A percentile compares a stretch with the other conserved stretches of the same genome.
Conservation (phyloP, 2,329 filamentous ascomycete genomes). For the Sordariomycetes sp. region DNA sequence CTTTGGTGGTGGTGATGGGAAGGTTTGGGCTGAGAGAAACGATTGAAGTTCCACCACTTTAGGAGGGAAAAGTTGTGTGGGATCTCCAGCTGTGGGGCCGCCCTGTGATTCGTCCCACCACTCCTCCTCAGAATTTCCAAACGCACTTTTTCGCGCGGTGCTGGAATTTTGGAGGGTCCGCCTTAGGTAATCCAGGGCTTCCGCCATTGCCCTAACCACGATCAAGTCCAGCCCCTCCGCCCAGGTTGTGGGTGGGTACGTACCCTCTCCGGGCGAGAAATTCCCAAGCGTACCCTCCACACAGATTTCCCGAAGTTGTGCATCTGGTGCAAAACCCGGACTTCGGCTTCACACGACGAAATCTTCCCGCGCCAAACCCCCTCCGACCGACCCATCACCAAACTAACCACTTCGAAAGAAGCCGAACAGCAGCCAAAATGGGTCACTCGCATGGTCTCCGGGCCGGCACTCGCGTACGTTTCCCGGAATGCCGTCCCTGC, state of each 20-base stretch:
- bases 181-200: slow-evolving; percentile 3
- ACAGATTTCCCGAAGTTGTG: not conserved
- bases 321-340: not conserved
- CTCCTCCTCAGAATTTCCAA: not conserved
- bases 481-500: not conserved
- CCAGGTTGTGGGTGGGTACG: not conserved
- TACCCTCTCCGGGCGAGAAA: not conserved
- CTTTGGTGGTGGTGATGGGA: slow-evolving; percentile 12
- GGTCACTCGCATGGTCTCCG: slow-evolving; percentile 82
- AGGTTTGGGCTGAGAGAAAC: slow-evolving; percentile 6
- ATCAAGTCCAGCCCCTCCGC: not conserved
- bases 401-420: not conserved
- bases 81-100: not conserved
- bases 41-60: slow-evolving; percentile 6
- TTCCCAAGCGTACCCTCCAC: not conserved
- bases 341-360: not conserved
- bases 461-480: slow-evolving; percentile 71
- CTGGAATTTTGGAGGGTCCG: not conserved
- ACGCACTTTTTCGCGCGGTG: not conserved
- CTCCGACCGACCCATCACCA: not conserved
- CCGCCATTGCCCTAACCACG: not conserved
- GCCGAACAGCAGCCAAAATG: slow-evolving; percentile 45
- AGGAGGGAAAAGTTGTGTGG: slow-evolving; percentile 4
- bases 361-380: not conserved
- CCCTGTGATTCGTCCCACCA: not conserved